Evolutionary conservation across 2,329 filamentous ascomycete species (phyloP), one percentile per base, ranked within the genome.

Genomic region (Penicillium fuscoglaucum): DNA sequence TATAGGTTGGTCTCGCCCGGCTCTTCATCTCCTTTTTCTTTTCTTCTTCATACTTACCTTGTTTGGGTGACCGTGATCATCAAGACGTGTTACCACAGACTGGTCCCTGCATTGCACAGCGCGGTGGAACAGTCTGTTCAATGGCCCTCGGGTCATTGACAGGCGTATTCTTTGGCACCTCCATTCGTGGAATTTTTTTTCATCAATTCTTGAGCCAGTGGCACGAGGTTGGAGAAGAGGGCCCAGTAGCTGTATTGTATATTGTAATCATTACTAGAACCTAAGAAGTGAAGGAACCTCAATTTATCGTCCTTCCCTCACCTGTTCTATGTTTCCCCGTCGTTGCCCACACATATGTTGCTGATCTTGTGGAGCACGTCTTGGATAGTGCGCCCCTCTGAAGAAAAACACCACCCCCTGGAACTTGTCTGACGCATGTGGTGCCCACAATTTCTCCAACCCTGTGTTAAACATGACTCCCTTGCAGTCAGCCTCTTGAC

Each of bases 81-180:
- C 63, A 78, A 78, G 72, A 72, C 72, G 75, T 71, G 69, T 68
- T 67, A 75, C 75, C 74, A 78, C 75, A 70, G 70, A 71, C 72
- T 73, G 74, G 79, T 77, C 76, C 79, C 81, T 83, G 78, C 81
- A 83, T 83, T 83, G 81, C 81, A 83, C 81, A 83, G 68, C 80
- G 80, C 76, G 80, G 81, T 69, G 79, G 77, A 78, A 74, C 79
- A 72, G 66, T 74, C 65, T 70, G 73, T 78, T 77, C 76, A 80
- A 78, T 75, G 76, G 77, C 74, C 70, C 80, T 68, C 69, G 70
- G 71, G 70, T 73, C 71, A 70, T 72, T 74, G 71, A 72, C 70
- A 73, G 70, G 71, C 71, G 71, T 66, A 73, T 73, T 74, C 70
- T 74, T 74, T 74, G 71, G 71, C 70, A 72, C 65, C 55, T 68